Base-by-base conservation (phyloP, 1,284 basidiomycete species). In the Boletus semigastroideus region DNA sequence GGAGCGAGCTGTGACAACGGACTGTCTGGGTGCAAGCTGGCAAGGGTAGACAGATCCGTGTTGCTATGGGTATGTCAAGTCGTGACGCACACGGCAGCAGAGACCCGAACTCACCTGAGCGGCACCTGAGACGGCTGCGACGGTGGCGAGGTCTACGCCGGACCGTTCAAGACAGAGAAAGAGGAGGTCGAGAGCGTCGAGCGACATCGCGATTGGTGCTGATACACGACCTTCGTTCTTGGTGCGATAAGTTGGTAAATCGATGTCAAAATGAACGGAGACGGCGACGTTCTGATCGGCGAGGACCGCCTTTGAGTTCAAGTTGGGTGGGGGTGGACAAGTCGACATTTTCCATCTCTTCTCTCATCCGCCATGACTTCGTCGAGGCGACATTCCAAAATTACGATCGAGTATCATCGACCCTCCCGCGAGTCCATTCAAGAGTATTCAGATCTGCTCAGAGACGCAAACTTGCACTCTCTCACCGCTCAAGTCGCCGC, bases 391-490 rank as follows among this genome's bases (percentile, higher is more conserved):
- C 82, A 83, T 66, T 84, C 84, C 31, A 84, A 81, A 75, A 82
- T 85, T 55, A 86, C 86, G 13, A 76, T 88, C 62, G 86, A 88
- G 64, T 87, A 87, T 68, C 84, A 87, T 71, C 75, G 82, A 27
- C 87, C 87, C 2, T 84, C 82, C 1, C 65, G 79, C 45, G 76
- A 79, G 62, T 80, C 78, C 54, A 83, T 88, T 54, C 84, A 86
- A 59, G 86, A 89, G 60, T 87, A 87, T 71, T 78, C 83, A 65
- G 79, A 83, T 49, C 82, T 89, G 48, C 77, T 90, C 52, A 76
- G 76, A 43, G 81, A 86, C 67, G 75, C 81, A 20, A 78, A 77
- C 62, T 28, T 73, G n/a, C 78, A 82, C 78, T 77, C 82, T 22
- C 76, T 78, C 41, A 76, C 77, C 39, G 77, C 75, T 27, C 70